Percentiles rank a stretch among this genome's conserved stretches.
phyloP scores from a whole-genome alignment of 208 protist species.

The Chromosphaera perkinsii region DNA sequence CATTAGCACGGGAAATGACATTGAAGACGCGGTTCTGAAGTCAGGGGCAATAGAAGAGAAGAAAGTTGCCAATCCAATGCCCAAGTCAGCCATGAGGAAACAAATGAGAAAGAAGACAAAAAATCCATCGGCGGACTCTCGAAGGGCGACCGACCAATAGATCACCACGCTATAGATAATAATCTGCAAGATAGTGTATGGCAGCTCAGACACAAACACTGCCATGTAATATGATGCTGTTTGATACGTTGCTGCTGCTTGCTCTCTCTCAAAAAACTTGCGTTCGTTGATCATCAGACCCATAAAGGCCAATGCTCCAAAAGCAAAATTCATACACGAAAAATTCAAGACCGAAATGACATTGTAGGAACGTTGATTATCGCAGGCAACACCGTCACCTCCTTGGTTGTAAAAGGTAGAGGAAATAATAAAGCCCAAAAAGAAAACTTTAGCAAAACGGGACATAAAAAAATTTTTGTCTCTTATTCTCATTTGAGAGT shows the following conservation, averaged over 20 bases:
- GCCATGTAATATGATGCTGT: neutral
- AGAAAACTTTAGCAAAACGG: slow-evolving; percentile 10
- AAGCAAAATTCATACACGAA: slow-evolving; percentile 24
- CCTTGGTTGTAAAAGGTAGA: slow-evolving; percentile 29
- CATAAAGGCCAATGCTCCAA: slow-evolving; percentile 19
- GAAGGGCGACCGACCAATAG: slow-evolving; percentile 43
- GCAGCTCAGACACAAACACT: slow-evolving; percentile 30
- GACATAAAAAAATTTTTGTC: slow-evolving; percentile 5
- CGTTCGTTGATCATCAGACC: neutral
- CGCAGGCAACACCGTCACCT: neutral
- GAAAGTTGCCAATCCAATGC: slow-evolving; percentile 15
- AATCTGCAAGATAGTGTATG: slow-evolving; percentile 33
- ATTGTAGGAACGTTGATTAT: slow-evolving; percentile 14
- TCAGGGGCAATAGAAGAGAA: slow-evolving; percentile 18
- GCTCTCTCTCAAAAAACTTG: neutral
- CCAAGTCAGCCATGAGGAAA: neutral
- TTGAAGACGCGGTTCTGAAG: slow-evolving; percentile 2
- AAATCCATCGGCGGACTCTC: slow-evolving; percentile 27
- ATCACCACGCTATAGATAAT: slow-evolving; percentile 31
- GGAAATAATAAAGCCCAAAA: slow-evolving; percentile 30
- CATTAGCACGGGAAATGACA: slow-evolving; percentile 29
- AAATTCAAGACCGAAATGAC: slow-evolving; percentile 38
- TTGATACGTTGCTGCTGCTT: neutral
- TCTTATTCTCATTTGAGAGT: neutral
- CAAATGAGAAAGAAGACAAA: slow-evolving; percentile 40